Evolutionary conservation across 2,329 filamentous ascomycete genomes (phyloP), one percentile per base, ranked within the genome.

Genomic region (Penicillium sp.): DNA sequence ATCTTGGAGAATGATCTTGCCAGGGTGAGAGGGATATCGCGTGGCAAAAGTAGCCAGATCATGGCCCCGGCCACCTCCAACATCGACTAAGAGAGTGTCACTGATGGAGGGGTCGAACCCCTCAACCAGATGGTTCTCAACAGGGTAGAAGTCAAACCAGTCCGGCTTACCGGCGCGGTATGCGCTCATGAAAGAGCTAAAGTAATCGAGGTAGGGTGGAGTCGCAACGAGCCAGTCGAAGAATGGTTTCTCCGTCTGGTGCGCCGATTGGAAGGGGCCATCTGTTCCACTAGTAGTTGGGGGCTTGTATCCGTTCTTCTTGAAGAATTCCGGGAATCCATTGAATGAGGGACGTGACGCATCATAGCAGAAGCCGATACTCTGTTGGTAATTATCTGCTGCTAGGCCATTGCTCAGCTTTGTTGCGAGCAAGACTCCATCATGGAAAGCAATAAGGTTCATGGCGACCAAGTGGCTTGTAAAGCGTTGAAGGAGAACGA

Each of bases 391-490:
- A 16, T 67, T 70, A 1, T 71, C 59, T n/a, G 68, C 71, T 2
- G 73, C 69, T 19, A 77, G 65, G 9, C 67, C 64, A 35, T 76
- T 64, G 51, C 71, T 75, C 6, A 77, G 53, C 0, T 52, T 48
- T 0, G 74, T 74, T 11, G 64, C 64, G 16, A 61, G 54, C 53
- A 75, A 75, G 1, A 49, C 67, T 10, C 66, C 63, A 10, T 64
- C 10, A 19, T 53, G 45, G 58, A 54, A 65, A 10, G 62, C 62
- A 27, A 77, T 55, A 3, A 77, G 46, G 46, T 77, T 69, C 71
- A 75, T 78, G 2, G 75, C 72, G 5, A 72, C 69, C 1, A 78
- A 68, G 47, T 78, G 75, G 50, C 71, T 72, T n/a, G 71, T 62
- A 7, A 72, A 68, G 14, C 75, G 71, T 63, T 69, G 50, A 6